Conservation (phyloP, 2,329 filamentous ascomycete genomes). For the Phaeosphaeria sp. region DNA sequence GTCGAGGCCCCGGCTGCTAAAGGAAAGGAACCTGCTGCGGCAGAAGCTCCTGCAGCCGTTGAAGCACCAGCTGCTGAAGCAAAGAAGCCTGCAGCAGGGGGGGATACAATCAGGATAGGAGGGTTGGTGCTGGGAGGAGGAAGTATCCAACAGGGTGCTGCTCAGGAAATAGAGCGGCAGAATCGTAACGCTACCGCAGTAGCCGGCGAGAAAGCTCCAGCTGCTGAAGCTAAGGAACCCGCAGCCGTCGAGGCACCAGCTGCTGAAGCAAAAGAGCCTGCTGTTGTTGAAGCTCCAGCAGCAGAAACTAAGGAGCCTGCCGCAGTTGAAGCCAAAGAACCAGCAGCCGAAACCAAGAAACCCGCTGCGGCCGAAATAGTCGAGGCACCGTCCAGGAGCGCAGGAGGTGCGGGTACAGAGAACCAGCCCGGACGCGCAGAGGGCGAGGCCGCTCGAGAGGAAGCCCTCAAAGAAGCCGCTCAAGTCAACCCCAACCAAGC, state of each 20-base stretch:
- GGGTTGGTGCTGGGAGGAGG: no score
- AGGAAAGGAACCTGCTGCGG: conserved; percentile 28
- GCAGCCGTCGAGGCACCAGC: conserved; percentile 11
- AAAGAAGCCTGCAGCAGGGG: conserved; percentile 25
- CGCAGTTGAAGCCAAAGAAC: conserved; percentile 6
- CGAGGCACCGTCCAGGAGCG: background rate
- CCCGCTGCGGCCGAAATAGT: background rate
- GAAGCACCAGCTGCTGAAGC: conserved; percentile 12
- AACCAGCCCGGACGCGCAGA: conserved; percentile 27
- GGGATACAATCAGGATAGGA: no score
- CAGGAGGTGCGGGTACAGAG: conserved; percentile 22
- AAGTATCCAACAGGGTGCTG: conserved; percentile 30
- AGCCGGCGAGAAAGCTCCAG: background rate
- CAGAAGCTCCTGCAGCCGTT: no score
- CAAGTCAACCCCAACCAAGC: conserved; percentile 5
- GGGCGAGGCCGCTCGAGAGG: background rate
- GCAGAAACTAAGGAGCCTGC: conserved; percentile 11
- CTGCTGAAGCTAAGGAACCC: conserved; percentile 11
- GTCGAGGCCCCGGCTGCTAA: conserved; percentile 13
- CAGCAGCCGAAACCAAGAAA: conserved; percentile 6
- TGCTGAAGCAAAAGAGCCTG: conserved; percentile 28
- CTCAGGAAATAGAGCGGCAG: conserved; percentile 5
- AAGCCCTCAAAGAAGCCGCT: conserved; percentile 13
- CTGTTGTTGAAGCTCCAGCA: conserved; percentile 3
- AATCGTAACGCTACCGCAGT: conserved; percentile 10